Base-by-base conservation (phyloP, 805 yeast genomes). In the Lipomyces sp. region DNA sequence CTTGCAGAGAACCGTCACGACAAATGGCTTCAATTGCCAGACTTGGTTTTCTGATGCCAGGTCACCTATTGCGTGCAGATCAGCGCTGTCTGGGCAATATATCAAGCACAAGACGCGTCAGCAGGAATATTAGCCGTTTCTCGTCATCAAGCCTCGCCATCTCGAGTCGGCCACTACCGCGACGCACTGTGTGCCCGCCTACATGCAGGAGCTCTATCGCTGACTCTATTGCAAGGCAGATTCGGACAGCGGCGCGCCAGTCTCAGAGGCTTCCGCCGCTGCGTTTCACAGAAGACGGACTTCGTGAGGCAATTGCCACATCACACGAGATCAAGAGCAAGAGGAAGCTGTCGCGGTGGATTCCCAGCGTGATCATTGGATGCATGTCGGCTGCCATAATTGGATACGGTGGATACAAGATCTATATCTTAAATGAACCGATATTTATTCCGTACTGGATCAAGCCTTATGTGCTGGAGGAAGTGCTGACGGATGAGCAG, bases 361-460 rank as follows among this genome's bases (percentile, higher is more conserved):
- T 39, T 10, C 18, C 38, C 10, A 26, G 43, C 10, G 2, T 42
- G 4, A 16, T 46, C 4, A 2, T 47, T 10, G 24, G 43, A n/a
- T 34, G 40, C 4, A 6, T 46, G 16, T 16, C 36, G 1, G 6
- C 42, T 13, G 39, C 44, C 8, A 23, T 50, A 4, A 7, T 73
- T 65, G 43, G 80, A 6, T 52, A 54, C 23, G 44, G 53, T 10
- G 40, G 32, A 2, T 54, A 56, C 39, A 39, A 36, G 39, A 24
- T 56, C 21, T 41, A 45, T 32, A 43, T 24, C 22, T 34, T 28
- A 11, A 36, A 55, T 18, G 45, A 55, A 32, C 10, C 43, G 1
- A 34, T 49, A 4, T 55, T 55, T 18, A 10, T 55, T 35, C 59
- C 58, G 13, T 43, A 41, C 18, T 50, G 50, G 54, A 42, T 46